Evolutionary conservation across 768 basidiomycete genomes (phyloP), one percentile per base, ranked within the genome.

Genomic region (Heimioporus sp.): DNA sequence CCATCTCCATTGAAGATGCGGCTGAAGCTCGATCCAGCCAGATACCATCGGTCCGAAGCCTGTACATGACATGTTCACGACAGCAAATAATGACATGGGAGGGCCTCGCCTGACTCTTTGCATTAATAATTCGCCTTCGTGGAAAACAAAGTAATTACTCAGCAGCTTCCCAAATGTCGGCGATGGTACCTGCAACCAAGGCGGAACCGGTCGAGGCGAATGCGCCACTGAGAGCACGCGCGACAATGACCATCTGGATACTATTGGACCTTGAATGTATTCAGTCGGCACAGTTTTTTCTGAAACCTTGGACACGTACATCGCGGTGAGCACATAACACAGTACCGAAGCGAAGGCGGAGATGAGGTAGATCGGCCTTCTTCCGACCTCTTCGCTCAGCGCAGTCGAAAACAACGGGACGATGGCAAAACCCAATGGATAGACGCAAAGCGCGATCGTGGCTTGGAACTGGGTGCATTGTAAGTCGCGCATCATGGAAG

Each of bases 71-170:
- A 91, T 69, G 3, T 83, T 86, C 4, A 75, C 73, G 11, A 84
- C 52, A 0, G 85, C 69, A 65, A 90, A 94, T 2, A 87, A 55
- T 0, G 86, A 74, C 87, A 92, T 90, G 0, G 89, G 88, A 2
- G 85, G 55, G 1, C 87, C 84, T 16, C 88, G 86, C 36, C 86
- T 89, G 42, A 12, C 21, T 39, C 10, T 21, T 42, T 36, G 28
- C 6, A 10, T 58, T 35, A 53, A 19, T 13, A 16, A 43, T 8
- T 13, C 10, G 11, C 42, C 5, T 10, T 42, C 19, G 12, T 15
- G n/a, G 41, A 20, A 11, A 19, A 44, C n/a, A 60, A 41, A 24
- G 30, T 2, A 60, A 78, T 42, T 55, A 85, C 85, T 87, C 80
- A 46, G 72, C 68, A 10, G 83, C 73, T 13, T 67, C 65, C 82